These are phyloP conservation scores for Gamarada debralockiae DNA, from an alignment of 495 filamentous ascomycete genomes.

Conservation along the genomic window DNA sequence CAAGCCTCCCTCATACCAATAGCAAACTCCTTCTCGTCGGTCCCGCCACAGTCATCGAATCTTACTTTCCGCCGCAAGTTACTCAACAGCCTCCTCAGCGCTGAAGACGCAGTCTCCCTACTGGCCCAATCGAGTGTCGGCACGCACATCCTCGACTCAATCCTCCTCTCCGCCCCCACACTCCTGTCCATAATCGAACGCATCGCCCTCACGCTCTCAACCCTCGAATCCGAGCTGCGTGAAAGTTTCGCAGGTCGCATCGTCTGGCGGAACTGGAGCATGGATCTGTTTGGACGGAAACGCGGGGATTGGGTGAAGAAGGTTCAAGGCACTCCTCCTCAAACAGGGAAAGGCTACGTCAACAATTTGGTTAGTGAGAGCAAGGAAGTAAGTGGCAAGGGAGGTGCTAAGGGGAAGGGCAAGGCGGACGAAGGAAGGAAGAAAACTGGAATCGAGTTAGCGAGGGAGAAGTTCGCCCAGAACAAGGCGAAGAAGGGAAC, in stretches of 20 bases:
- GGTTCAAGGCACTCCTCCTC: conserved; percentile 9
- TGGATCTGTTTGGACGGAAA: conserved; percentile 69
- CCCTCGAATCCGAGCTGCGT: conserved; percentile 60
- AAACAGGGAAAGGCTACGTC: not conserved
- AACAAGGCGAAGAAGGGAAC: conserved; percentile 2
- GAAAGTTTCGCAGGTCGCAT: conserved; percentile 72
- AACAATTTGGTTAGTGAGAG: not conserved
- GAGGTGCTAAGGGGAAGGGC: conserved; percentile 4
- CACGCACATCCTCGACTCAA: conserved; percentile 72
- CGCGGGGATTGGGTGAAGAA: conserved; percentile 25
- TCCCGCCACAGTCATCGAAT: not conserved
- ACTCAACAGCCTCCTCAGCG: conserved; percentile 17
- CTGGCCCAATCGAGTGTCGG: conserved; percentile 69
- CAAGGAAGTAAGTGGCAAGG: not conserved
- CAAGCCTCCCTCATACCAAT: conserved; percentile 17
- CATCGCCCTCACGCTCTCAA: conserved; percentile 39
- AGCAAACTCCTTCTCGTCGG: no score
- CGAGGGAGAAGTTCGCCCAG: conserved; percentile 8
- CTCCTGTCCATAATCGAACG: conserved; percentile 52
- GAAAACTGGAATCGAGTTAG: conserved; percentile 13
- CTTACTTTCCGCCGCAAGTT: conserved; percentile 24
- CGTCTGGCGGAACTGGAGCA: conserved; percentile 89
- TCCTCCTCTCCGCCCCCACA: conserved; percentile 65
- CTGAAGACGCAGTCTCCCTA: conserved; percentile 38
- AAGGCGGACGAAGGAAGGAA: conserved; percentile 4